Conservation (phyloP, 768 basidiomycete species). For the Serpula lacrymans region DNA sequence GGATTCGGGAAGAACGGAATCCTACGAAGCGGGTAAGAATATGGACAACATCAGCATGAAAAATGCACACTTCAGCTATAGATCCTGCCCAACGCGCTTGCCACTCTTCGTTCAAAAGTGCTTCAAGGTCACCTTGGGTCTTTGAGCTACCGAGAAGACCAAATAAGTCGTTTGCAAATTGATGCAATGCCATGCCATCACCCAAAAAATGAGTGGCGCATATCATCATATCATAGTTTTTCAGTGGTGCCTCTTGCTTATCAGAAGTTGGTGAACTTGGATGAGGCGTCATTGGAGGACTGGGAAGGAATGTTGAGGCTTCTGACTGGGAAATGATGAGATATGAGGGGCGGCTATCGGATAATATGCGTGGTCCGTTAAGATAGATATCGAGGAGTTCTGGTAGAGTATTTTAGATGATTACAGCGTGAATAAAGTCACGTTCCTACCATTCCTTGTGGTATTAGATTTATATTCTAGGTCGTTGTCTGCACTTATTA, state of each 20-base stretch:
- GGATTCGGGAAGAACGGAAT: slow-evolving; percentile 35
- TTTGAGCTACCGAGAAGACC: slow-evolving; percentile 45
- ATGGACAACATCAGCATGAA: background rate
- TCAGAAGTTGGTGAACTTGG: slow-evolving; percentile 12
- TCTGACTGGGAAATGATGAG: slow-evolving; percentile 47
- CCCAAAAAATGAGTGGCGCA: slow-evolving; percentile 80
- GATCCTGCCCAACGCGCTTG: slow-evolving; percentile 21
- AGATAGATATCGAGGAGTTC: slow-evolving; percentile 67
- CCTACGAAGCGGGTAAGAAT: slow-evolving; percentile 19
- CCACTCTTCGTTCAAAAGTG: slow-evolving; percentile 31
- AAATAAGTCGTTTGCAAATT: slow-evolving; percentile 80
- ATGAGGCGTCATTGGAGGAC: slow-evolving; percentile 32
- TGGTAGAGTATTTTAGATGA: slow-evolving; percentile 14
- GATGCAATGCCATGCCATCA: slow-evolving; percentile 85
- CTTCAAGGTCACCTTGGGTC: slow-evolving; percentile 26
- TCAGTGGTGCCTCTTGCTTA: slow-evolving; percentile 11
- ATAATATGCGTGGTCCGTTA: slow-evolving; percentile 75
- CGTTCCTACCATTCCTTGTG: slow-evolving; percentile 50
- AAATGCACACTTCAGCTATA: slow-evolving; percentile 3
- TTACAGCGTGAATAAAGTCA: background rate
- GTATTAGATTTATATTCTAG: slow-evolving; percentile 51
- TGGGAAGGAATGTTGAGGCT: slow-evolving; percentile 17
- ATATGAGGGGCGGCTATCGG: slow-evolving; percentile 61
- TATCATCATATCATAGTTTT: slow-evolving; percentile 60
- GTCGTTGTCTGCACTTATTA: slow-evolving; percentile 43